Percentiles rank a stretch among this genome's conserved stretches.
Evolutionary conservation across 1,139 yeast genomes (phyloP).

Genomic region (Zygosaccharomyces pseudobailii): DNA sequence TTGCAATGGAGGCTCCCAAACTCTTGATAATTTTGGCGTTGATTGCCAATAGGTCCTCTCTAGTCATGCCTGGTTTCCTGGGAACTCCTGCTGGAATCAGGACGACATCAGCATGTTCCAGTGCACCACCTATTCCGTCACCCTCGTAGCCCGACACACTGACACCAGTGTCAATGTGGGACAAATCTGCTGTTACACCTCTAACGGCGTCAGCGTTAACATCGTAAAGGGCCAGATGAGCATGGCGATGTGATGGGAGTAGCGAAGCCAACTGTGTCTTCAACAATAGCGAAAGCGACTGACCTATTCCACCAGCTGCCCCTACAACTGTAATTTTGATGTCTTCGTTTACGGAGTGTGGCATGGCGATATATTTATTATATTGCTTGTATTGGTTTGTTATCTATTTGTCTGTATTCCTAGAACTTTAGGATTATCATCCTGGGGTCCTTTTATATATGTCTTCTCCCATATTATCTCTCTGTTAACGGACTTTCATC

Average conservation of each 20-base stretch:
- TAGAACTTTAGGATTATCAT: background rate
- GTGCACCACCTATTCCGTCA: constrained; percentile 52
- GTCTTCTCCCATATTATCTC: background rate
- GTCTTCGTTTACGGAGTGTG: constrained; percentile 17
- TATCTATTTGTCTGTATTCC: too few species aligned
- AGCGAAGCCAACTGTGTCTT: constrained; percentile 48
- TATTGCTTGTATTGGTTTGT: too few species aligned
- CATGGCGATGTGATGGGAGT: constrained; percentile 24
- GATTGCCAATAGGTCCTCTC: constrained; percentile 91
- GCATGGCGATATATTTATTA: constrained; percentile 14
- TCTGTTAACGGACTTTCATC: background rate
- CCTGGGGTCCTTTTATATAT: constrained; percentile 1
- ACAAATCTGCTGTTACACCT: constrained; percentile 90
- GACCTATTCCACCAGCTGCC: constrained; percentile 91
- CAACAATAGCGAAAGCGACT: constrained; percentile 80
- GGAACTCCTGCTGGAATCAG: constrained; percentile 96
- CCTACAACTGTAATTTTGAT: constrained; percentile 67
- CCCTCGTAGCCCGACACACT: constrained; percentile 57
- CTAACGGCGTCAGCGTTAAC: constrained; percentile 52
- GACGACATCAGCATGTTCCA: constrained; percentile 68
- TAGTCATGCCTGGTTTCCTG: constrained; percentile 97
- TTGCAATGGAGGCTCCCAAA: constrained; percentile 76
- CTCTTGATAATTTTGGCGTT: constrained; percentile 87
- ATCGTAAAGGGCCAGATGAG: constrained; percentile 64
- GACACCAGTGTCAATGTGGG: constrained; percentile 83